These are phyloP conservation scores for Rhizopogon vinicolor DNA, from an alignment of 768 basidiomycete species.

Conservation along the genomic window DNA sequence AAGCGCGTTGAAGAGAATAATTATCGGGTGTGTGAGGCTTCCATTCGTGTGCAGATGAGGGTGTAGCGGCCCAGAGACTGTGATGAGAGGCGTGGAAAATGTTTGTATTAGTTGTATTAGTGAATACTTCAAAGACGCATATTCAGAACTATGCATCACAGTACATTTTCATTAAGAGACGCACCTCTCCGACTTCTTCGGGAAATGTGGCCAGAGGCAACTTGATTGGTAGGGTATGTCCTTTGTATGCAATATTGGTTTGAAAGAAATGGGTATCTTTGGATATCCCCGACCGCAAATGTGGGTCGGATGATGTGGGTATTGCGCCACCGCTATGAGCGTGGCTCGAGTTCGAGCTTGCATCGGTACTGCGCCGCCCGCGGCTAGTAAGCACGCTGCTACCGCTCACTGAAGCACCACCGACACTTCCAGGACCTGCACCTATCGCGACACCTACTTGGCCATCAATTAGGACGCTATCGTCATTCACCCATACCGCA, in stretches of 20 bases:
- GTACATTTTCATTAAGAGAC: conserved; percentile 24
- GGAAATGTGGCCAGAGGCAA: conserved; percentile 87
- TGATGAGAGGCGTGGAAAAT: conserved; percentile 59
- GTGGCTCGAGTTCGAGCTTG: conserved; percentile 68
- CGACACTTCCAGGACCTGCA: conserved; percentile 40
- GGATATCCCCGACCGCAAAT: conserved; percentile 42
- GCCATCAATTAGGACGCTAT: conserved; percentile 48
- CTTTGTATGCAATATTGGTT: conserved; percentile 79
- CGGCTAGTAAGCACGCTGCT: conserved; percentile 41
- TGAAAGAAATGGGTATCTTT: conserved; percentile 96
- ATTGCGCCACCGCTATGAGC: conserved; percentile 30
- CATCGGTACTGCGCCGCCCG: conserved; percentile 65
- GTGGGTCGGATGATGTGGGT: conserved; percentile 42
- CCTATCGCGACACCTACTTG: conserved; percentile 35
- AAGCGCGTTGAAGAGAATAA: conserved; percentile 93
- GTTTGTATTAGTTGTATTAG: conserved; percentile 85
- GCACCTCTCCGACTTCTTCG: conserved; percentile 95
- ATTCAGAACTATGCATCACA: conserved; percentile 7
- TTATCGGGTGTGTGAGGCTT: conserved; percentile 86
- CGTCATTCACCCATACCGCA: conserved; percentile 82
- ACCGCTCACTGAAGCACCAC: conserved; percentile 23
- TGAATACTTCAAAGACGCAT: conserved; percentile 61
- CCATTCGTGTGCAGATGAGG: conserved; percentile 95
- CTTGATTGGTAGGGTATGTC: conserved; percentile 82
- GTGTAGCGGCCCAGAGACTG: conserved; percentile 70